phyloP scores from a whole-genome alignment of 352 stramenopile species.

The Phytopythium kandeliae region DNA sequence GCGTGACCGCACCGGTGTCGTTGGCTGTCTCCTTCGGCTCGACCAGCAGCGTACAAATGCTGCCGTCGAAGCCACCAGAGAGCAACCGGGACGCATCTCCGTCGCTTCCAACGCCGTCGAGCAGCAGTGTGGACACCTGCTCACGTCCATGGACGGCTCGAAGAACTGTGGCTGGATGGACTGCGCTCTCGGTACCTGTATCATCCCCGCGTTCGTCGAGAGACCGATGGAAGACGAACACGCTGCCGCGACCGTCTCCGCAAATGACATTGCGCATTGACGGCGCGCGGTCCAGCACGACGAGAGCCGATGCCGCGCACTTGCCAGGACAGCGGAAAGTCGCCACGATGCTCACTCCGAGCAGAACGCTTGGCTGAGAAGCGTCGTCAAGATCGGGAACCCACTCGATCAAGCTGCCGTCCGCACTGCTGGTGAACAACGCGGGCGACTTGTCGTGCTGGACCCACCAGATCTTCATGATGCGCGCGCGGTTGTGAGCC shows the following conservation, averaged over 20 bases:
- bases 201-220: slow-evolving; percentile 5
- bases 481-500: slow-evolving; percentile 35
- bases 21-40: slow-evolving; percentile 12
- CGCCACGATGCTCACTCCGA: slow-evolving; percentile 30
- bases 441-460: slow-evolving; percentile 7
- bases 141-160: slow-evolving; percentile 60
- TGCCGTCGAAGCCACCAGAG: slow-evolving; percentile 78
- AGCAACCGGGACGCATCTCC: slow-evolving; percentile 19
- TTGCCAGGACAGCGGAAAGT: slow-evolving; percentile 55
- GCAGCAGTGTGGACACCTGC: slow-evolving; percentile 55
- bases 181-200: neutral
- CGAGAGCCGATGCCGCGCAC: slow-evolving; percentile 41
- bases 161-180: slow-evolving; percentile 24
- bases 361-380: neutral
- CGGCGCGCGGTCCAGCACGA: slow-evolving; percentile 30
- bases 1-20: slow-evolving; percentile 16
- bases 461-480: slow-evolving; percentile 77
- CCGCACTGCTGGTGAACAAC: slow-evolving; percentile 55
- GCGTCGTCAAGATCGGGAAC: slow-evolving; percentile 9
- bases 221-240: slow-evolving; percentile 54
- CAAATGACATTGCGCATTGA: slow-evolving; percentile 50
- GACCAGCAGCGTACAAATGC: slow-evolving; percentile 58
- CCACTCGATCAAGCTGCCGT: slow-evolving; percentile 65
- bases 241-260: slow-evolving; percentile 65
- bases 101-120: slow-evolving; percentile 13